Percentiles rank a stretch among this genome's conserved stretches.
These are phyloP conservation scores for Fomitopsis schrenkii DNA, from an alignment of 1,284 basidiomycete species.

Conservation along the genomic window DNA sequence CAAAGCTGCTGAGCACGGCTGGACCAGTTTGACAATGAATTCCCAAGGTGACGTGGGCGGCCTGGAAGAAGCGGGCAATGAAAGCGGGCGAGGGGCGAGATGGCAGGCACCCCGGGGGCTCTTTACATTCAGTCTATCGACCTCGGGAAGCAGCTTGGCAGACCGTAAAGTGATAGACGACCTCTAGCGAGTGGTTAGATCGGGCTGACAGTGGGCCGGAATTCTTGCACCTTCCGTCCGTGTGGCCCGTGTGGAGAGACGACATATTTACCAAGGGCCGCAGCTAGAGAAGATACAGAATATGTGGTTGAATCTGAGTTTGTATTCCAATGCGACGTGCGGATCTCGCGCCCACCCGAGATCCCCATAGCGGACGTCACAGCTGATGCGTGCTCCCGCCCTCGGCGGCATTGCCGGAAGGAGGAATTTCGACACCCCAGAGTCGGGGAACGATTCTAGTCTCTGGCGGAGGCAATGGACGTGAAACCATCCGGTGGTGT, in stretches of 20 bases:
- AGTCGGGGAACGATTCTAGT: background rate
- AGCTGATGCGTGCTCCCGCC: background rate
- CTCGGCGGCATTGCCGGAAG: background rate
- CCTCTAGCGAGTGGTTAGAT: background rate
- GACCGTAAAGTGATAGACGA: background rate
- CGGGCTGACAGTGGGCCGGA: background rate
- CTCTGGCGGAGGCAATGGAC: background rate
- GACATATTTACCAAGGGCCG: background rate
- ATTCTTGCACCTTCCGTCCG: background rate
- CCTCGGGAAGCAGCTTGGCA: background rate
- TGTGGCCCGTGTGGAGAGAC: background rate
- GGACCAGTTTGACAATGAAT: background rate
- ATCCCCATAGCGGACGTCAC: background rate
- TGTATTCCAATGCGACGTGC: background rate
- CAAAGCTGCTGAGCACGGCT: background rate
- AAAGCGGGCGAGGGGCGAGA: background rate
- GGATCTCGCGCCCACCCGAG: background rate
- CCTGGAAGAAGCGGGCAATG: background rate
- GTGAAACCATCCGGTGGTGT: background rate
- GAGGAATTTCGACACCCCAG: background rate
- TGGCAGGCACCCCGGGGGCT: background rate
- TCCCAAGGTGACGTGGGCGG: conserved; percentile 1
- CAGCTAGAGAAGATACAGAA: background rate
- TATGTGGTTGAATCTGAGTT: background rate
- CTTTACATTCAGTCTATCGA: background rate